A percentile compares a stretch with the other conserved stretches of the same genome.
phyloP scores from a whole-genome alignment of 441 rosid genomes.

The Gossypium gossypioides region DNA sequence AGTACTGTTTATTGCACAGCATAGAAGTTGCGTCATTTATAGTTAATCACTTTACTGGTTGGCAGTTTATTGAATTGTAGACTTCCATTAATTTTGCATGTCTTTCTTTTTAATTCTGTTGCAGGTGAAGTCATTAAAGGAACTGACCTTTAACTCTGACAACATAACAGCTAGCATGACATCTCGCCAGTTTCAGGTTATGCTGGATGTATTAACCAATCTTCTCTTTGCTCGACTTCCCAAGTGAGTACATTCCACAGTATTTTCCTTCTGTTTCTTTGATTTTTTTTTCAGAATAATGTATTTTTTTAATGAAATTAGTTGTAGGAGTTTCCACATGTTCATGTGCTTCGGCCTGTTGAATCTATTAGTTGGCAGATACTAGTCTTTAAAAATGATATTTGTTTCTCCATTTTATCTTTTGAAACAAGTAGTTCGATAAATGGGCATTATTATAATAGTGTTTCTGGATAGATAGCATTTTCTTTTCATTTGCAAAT shows the following conservation, averaged over 20 bases:
- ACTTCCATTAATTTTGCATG: slow-evolving; percentile 12
- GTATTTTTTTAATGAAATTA: background rate
- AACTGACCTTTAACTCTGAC: slow-evolving; percentile 77
- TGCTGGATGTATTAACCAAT: slow-evolving; percentile 93
- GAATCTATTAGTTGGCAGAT: slow-evolving; percentile 4
- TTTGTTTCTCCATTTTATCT: background rate
- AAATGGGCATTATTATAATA: background rate
- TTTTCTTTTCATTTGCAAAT: background rate
- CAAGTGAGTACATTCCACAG: slow-evolving; percentile 53
- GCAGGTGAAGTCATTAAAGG: slow-evolving; percentile 97
- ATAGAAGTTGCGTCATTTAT: slow-evolving; percentile 2
- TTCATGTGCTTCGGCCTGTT: background rate
- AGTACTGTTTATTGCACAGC: background rate
- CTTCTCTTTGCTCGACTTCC: slow-evolving; percentile 98
- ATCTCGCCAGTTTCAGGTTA: slow-evolving; percentile 95
- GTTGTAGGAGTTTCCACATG: background rate
- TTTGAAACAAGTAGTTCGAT: background rate
- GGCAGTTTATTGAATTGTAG: slow-evolving; percentile 10
- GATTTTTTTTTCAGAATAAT: background rate
- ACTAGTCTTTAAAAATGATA: background rate
- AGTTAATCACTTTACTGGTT: background rate
- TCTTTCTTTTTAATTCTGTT: slow-evolving; percentile 17
- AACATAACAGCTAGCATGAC: slow-evolving; percentile 96
- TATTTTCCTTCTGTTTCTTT: slow-evolving; percentile 6
- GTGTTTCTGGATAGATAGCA: background rate